A percentile compares a stretch with the other conserved stretches of the same genome.
phyloP scores from a whole-genome alignment of 140 eudicot species.

The Ambrosia hybrid region DNA sequence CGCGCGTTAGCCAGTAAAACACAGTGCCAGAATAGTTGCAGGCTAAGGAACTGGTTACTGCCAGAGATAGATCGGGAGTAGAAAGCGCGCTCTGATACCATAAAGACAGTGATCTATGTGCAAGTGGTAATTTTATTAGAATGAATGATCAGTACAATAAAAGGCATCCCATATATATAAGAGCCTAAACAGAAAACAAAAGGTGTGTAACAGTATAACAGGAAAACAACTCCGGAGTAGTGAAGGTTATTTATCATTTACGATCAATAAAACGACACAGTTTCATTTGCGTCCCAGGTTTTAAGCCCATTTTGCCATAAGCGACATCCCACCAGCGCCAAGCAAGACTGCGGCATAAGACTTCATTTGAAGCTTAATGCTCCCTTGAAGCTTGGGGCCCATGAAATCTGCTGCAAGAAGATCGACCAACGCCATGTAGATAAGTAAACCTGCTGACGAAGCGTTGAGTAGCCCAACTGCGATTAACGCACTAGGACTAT shows the following conservation, averaged over 20 bases:
- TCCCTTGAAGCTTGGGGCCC: constrained; percentile 55
- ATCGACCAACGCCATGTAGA: constrained; percentile 68
- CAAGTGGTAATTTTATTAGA: no score
- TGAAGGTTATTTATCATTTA: constrained; percentile 18
- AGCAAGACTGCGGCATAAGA: constrained; percentile 32
- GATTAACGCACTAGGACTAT: constrained; percentile 36
- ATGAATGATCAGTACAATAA: no score
- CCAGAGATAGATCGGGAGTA: no score
- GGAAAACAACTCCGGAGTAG: no score
- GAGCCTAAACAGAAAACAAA: no score
- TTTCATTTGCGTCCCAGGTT: not conserved
- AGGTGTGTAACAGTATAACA: no score
- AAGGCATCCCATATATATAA: no score
- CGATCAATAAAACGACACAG: not conserved
- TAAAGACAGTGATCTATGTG: no score
- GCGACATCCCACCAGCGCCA: constrained; percentile 56
- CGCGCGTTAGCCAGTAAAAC: no score
- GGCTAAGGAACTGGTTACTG: no score
- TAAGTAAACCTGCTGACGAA: constrained; percentile 56
- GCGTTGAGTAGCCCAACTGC: constrained; percentile 62
- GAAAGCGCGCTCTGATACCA: no score
- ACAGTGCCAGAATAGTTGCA: no score
- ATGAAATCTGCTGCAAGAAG: constrained; percentile 63
- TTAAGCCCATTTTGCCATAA: constrained; percentile 76
- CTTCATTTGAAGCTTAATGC: constrained; percentile 57